These are phyloP conservation scores for Penicillium sp. DNA, from an alignment of 2,329 filamentous ascomycete species.

Conservation along the genomic window DNA sequence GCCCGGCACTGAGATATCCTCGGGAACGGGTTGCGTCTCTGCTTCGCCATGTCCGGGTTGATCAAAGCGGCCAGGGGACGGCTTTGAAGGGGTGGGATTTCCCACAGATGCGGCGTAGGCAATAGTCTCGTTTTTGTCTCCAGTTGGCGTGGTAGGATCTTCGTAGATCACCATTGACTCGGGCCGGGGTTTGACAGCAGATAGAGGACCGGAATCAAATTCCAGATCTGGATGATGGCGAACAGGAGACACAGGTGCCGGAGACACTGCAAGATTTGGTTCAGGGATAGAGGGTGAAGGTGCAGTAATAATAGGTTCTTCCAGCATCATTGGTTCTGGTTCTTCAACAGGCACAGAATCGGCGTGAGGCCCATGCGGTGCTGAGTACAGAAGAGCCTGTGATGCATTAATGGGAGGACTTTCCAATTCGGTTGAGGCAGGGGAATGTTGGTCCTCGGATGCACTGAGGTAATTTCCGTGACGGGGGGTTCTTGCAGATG, in stretches of 20 bases:
- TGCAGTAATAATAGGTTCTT: constrained; percentile 2
- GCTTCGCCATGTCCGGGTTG: neutral
- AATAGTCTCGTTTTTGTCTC: constrained; percentile 3
- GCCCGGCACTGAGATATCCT: neutral
- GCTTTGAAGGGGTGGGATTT: constrained; percentile 2
- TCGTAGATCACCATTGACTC: constrained; percentile 28
- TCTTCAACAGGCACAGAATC: constrained; percentile 15
- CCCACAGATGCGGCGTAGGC: constrained; percentile 7
- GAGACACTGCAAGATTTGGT: neutral
- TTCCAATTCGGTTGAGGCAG: constrained; percentile 18
- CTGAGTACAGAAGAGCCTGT: constrained; percentile 4
- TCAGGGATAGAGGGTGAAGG: constrained; percentile 5
- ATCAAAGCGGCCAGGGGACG: neutral
- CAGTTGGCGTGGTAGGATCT: constrained; percentile 22
- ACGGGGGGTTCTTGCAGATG: constrained; percentile 6
- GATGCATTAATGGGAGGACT: constrained; percentile 21
- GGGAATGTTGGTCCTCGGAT: constrained; percentile 53
- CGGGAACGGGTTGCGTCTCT: neutral
- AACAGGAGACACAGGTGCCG: neutral
- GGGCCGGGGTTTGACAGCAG: constrained; percentile 10
- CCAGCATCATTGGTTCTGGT: constrained; percentile 6
- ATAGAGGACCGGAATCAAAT: constrained; percentile 8
- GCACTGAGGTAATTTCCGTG: constrained; percentile 39
- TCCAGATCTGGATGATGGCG: constrained; percentile 1
- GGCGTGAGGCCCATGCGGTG: neutral